These are phyloP conservation scores for Emmonsiellopsis sp. DNA, from an alignment of 2,329 filamentous ascomycete genomes.

Conservation along the genomic window DNA sequence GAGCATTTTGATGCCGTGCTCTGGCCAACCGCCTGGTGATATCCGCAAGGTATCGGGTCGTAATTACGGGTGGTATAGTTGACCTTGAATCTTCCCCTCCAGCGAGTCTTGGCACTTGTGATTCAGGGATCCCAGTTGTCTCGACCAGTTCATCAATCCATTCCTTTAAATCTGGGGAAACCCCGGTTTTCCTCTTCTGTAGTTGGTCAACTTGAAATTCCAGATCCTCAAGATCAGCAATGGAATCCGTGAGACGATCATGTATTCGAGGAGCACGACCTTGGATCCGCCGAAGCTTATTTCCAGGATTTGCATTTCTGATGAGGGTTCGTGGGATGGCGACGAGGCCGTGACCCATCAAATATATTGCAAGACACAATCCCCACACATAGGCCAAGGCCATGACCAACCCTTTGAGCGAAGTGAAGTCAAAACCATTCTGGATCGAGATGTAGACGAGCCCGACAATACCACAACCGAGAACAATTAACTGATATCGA, in stretches of 20 bases:
- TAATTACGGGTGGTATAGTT: conserved; percentile 69
- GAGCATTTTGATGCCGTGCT: conserved; percentile 70
- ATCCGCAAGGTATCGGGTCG: conserved; percentile 85
- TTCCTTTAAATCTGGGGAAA: conserved; percentile 65
- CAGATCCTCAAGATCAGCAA: conserved; percentile 67
- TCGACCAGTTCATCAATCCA: conserved; percentile 96
- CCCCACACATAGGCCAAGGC: conserved; percentile 93
- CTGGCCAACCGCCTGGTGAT: conserved; percentile 72
- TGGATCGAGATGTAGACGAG: conserved; percentile 75
- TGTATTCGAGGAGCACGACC: conserved; percentile 69
- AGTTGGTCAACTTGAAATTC: conserved; percentile 74
- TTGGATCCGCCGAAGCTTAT: conserved; percentile 65
- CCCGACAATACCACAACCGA: conserved; percentile 60
- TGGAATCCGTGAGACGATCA: conserved; percentile 79
- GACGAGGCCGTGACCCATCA: conserved; percentile 96
- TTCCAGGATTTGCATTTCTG: conserved; percentile 66
- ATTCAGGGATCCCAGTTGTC: conserved; percentile 59
- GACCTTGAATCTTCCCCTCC: conserved; percentile 30
- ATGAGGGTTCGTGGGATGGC: conserved; percentile 77
- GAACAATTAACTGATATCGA: conserved; percentile 73
- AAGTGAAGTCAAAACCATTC: conserved; percentile 61
- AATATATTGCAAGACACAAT: conserved; percentile 79
- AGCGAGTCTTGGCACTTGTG: conserved; percentile 31
- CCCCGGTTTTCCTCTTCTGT: conserved; percentile 69
- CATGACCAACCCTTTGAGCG: conserved; percentile 79